Evolutionary conservation across 495 filamentous ascomycete genomes (phyloP).

Genomic region (Aspergillus panamensis): DNA sequence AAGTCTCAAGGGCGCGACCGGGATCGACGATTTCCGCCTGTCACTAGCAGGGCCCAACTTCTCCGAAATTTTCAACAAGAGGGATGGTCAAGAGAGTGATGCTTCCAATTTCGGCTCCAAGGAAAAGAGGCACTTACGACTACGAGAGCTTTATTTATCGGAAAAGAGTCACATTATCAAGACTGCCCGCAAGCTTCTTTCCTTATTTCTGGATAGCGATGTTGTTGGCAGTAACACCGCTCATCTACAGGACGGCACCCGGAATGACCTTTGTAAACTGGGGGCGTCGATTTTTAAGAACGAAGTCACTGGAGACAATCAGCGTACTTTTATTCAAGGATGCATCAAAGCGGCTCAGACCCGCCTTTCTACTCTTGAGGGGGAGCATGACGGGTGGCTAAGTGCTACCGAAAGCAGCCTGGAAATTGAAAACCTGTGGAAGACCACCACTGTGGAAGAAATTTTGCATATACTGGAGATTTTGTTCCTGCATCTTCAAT

Average conservation of each 20-base stretch:
- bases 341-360: slow-evolving; percentile 45
- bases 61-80: slow-evolving; percentile 35
- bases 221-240: slow-evolving; percentile 9
- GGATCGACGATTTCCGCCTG: slow-evolving; percentile 51
- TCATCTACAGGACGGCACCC: slow-evolving; percentile 10
- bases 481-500: slow-evolving; percentile 65
- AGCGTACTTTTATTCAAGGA: slow-evolving; percentile 30
- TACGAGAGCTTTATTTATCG: slow-evolving; percentile 65
- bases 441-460: slow-evolving; percentile 59
- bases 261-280: slow-evolving; percentile 25
- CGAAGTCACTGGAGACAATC: slow-evolving; percentile 27
- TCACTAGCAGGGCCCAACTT: slow-evolving; percentile 46
- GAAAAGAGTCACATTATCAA: slow-evolving; percentile 54
- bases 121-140: slow-evolving; percentile 54
- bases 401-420: slow-evolving; percentile 43
- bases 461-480: slow-evolving; percentile 69
- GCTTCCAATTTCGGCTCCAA: slow-evolving; percentile 56
- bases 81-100: slow-evolving; percentile 38
- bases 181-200: slow-evolving; percentile 42
- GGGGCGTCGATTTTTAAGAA: slow-evolving; percentile 33
- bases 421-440: slow-evolving; percentile 60
- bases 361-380: slow-evolving; percentile 44
- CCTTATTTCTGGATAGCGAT: slow-evolving; percentile 31
- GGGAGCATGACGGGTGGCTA: slow-evolving; percentile 50
- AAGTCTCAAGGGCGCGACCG: slow-evolving; percentile 63